A percentile compares a stretch with the other conserved stretches of the same genome.
phyloP scores from a whole-genome alignment of 108 stramenopile genomes.

The Skeletonema potamos region DNA sequence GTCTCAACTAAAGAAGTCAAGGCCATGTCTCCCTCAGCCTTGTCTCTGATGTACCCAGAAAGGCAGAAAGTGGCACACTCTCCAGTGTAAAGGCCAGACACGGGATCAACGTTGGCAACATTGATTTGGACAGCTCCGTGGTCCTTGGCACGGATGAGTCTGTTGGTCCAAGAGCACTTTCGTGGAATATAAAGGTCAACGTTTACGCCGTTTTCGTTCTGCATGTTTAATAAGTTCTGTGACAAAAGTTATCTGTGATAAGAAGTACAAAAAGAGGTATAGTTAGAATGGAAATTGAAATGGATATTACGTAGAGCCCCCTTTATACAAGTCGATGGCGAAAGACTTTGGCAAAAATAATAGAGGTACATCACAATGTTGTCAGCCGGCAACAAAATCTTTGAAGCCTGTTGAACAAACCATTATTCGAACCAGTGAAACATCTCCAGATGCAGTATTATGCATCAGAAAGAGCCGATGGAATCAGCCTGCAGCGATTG shows the following conservation, averaged over 20 bases:
- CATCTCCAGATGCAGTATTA: background rate
- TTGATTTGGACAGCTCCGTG: conserved; percentile 96
- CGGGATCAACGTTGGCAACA: conserved; percentile 95
- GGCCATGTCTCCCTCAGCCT: conserved; percentile 92
- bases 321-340: background rate
- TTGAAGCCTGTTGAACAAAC: background rate
- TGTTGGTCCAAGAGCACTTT: conserved; percentile 97
- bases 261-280: too few relatives aligned
- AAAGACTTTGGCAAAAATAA: background rate
- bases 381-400: background rate
- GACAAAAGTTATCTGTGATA: background rate
- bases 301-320: too few relatives aligned
- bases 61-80: conserved; percentile 81
- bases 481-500: background rate
- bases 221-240: conserved; percentile 59
- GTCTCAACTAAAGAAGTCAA: conserved; percentile 75
- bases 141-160: conserved; percentile 93
- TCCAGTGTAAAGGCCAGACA: conserved; percentile 87
- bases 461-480: background rate
- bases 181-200: conserved; percentile 98
- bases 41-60: conserved; percentile 92
- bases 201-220: conserved; percentile 95
- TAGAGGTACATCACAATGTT: background rate
- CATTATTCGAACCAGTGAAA: too few relatives aligned
- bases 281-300: background rate